Evolutionary conservation across 768 basidiomycete genomes (phyloP), one percentile per base, ranked within the genome.

Genomic region (Lactifluus pinguis): DNA sequence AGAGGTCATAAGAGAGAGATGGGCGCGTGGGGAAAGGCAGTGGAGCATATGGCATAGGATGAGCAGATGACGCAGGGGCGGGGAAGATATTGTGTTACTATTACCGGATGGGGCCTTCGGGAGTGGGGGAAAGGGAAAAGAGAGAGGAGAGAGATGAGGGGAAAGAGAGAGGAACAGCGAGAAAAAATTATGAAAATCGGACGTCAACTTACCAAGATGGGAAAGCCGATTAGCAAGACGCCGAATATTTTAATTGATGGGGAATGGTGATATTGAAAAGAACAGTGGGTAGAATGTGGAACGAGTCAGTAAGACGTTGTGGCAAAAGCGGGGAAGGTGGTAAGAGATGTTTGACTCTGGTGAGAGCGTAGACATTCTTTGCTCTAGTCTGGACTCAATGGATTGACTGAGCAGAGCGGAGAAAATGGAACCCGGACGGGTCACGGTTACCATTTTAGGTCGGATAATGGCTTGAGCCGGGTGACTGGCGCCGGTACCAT

Each of bases 201-300:
- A 9, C 9, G 30, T 1, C 14, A 25, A 10, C 42, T 29, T 58
- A 14, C 59, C 53, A n/a, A 14, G 48, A 60, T 60, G 38, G 59
- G 59, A 55, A 55, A 15, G 52, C n/a, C n/a, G 59, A 60, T 60
- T 54, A 60, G 47, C 59, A 54, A 41, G 49, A 53, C 0, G 59
- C 59, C 53, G 59, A 55, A 50, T 51, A 49, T 50, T 21, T 57
- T 56, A 39, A 42, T 6, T 49, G 41, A 44, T 47, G 56, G 39
- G 49, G n/a, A 41, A 49, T 39, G 10, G 38, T 14, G 48, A 41
- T 49, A 49, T 49, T 57, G 21, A 6, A 9, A 9, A 19, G 34
- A n/a, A 38, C 36, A 14, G 21, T 6, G 36, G 25, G 1, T n/a
- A n/a, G 25, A 38, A 52, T 21, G 19, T 47, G n/a, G 19, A 19